Base-by-base conservation (phyloP, 805 yeast genomes). In the Ogataea kodamae region DNA sequence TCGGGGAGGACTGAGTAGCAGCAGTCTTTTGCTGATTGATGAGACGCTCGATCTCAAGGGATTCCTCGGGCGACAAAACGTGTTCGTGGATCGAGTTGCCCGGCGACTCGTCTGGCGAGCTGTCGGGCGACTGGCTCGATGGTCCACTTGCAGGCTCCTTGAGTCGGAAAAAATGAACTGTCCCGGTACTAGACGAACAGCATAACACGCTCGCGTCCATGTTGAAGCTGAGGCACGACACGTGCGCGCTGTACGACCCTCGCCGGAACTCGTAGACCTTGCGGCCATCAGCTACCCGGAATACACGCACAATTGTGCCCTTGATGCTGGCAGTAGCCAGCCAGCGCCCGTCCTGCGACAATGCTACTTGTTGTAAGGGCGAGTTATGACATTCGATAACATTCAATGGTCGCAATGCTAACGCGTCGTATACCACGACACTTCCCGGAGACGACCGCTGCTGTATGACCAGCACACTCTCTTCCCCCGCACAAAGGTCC, bases 251-350 rank as follows among this genome's bases (percentile, higher is more conserved):
- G 54, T 89, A 89, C 2, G 90, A 77, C 1, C 96, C 96, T 47
- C 96, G 65, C 44, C 96, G 68, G 57, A 84, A 85, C 56, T 87
- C 90, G 39, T 68, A 74, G 11, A 84, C 56, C 46, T 74, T 75
- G 18, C 65, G 61, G 0, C 89, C 88, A 2, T 78, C 72, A 2
- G 69, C 67, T 0, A 85, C 78, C 21, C 80, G 65, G 51, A 89
- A 92, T 3, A 92, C 81, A 27, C 97, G 64, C 3, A 90, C 76
- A 14, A 92, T 77, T 0, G 97, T 92, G 2, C 98, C 98, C 52
- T 86, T 85, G 21, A 72, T 76, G 0, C 96, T 85, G 5, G 96
- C 87, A 0, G 97, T 85, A 1, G 97, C 96, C 27, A 90, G 67
- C 43, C 85, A 63, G 2, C 75, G 67, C 0, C 97, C 97, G 49